These are phyloP conservation scores for Eutrema salsugineum DNA, from an alignment of 441 rosid genomes.

Conservation along the genomic window DNA sequence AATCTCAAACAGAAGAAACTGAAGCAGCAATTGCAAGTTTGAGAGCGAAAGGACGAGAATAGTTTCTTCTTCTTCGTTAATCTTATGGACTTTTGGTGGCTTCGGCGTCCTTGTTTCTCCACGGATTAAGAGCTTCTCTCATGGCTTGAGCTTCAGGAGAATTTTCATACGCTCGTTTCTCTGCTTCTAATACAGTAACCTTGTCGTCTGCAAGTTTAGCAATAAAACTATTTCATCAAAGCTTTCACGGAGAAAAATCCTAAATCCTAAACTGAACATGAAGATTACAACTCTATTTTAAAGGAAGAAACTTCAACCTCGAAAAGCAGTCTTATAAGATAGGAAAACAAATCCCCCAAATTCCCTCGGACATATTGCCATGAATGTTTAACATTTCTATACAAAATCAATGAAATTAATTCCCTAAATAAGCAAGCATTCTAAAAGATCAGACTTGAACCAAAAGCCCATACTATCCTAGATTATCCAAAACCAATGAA, in stretches of 20 bases:
- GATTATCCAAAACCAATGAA: neutral
- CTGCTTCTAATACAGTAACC: conserved; percentile 83
- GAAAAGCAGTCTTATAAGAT: neutral
- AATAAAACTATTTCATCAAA: neutral
- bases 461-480: neutral
- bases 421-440: no score
- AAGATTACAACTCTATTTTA: neutral
- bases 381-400: no score
- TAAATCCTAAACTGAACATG: no score
- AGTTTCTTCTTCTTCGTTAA: neutral
- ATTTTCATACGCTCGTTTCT: conserved; percentile 79
- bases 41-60: neutral
- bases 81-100: conserved; percentile 37
- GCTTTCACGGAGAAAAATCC: no score
- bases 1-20: neutral
- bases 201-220: conserved; percentile 61
- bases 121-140: conserved; percentile 84
- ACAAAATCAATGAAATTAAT: no score
- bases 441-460: no score
- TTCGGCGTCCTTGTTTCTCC: conserved; percentile 65
- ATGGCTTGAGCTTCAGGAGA: conserved; percentile 82
- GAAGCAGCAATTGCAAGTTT: neutral
- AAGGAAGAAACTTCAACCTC: neutral
- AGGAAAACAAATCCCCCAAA: no score
- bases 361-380: no score